Evolutionary conservation across 1,284 basidiomycete genomes (phyloP), one percentile per base, ranked within the genome.

Genomic region (Sporisorium reilianum): DNA sequence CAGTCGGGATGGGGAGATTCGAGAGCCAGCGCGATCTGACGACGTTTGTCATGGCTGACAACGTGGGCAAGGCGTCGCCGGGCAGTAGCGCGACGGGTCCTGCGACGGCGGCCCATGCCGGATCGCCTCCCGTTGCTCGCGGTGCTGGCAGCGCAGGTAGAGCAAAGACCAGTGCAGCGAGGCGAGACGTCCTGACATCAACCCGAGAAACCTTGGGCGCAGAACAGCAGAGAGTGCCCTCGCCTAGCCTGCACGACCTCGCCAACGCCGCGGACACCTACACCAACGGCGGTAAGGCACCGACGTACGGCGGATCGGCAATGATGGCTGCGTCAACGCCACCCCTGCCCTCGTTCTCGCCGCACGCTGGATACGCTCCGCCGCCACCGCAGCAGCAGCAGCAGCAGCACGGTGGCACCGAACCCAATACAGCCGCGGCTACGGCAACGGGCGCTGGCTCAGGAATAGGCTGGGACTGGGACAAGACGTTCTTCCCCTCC

Each of bases 21-120:
- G 56, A 64, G 11, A 53, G 48, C 26, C 67, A 69, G 54, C 49
- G 44, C 16, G 67, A 69, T 54, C 22, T 69, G 44, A 69, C 67
- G 6, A 53, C 28, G 6, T 60, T 69, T n/a, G 57, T 69, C 4
- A 52, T 49, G 49, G 67, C 67, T 0, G 16, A 14, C 2, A 30
- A 28, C 34, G 28, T 50, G n/a, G 59, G 59, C 0, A 61, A 52
- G 40, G 45, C 42, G 40, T 42, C 60, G 16, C 28, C 40, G 11
- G 52, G 54, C 40, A 54, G 41, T 18, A 54, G 52, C 14, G 28
- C 11, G 28, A 30, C 28, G 6, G 49, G 55, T 48, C 45, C 55
- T 42, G 40, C 30, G 14, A 48, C 36, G 20, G 23, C 22, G 2
- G 41, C 22, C 2, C 23, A 8, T 32, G 40, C 41, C 34, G 48